Evolutionary conservation across 768 basidiomycete genomes (phyloP).

Genomic region (Vishniacozyma victoriae): DNA sequence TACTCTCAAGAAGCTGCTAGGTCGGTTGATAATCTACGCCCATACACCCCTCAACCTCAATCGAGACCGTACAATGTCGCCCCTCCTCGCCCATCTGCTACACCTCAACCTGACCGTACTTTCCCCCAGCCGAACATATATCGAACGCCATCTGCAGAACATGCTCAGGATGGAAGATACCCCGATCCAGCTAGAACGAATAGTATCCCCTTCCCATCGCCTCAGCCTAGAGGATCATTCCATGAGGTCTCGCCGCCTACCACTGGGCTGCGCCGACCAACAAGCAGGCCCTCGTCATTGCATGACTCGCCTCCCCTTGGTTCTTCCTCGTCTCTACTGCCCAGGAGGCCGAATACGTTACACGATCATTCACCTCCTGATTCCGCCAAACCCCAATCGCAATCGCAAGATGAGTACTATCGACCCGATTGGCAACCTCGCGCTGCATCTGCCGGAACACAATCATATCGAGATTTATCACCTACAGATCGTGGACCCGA

Average conservation of each 20-base stretch:
- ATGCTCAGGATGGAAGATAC: constrained; percentile 31
- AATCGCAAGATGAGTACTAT: too few relatives aligned
- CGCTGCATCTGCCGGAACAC: too few relatives aligned
- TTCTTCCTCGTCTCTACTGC: not conserved
- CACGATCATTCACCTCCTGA: not conserved
- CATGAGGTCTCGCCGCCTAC: not conserved
- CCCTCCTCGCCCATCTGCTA: constrained; percentile 11
- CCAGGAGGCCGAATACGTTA: not conserved
- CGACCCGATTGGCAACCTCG: too few relatives aligned
- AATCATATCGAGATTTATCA: too few relatives aligned
- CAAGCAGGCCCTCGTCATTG: not conserved
- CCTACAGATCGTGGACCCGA: too few relatives aligned
- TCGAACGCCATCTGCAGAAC: constrained; percentile 24
- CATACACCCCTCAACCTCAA: constrained; percentile 11
- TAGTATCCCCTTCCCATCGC: constrained; percentile 30
- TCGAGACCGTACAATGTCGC: constrained; percentile 25
- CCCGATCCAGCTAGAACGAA: constrained; percentile 16
- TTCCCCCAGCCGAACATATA: constrained; percentile 6
- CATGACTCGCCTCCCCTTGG: not conserved
- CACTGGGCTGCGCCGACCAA: not conserved
- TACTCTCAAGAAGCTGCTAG: constrained; percentile 7
- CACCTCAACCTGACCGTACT: constrained; percentile 20
- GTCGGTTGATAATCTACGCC: constrained; percentile 37
- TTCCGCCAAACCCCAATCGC: not conserved
- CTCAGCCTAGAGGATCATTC: constrained; percentile 8